These are phyloP conservation scores for Coemansia sp. DNA, from an alignment of 192 early-diverging fungal species.

Conservation along the genomic window DNA sequence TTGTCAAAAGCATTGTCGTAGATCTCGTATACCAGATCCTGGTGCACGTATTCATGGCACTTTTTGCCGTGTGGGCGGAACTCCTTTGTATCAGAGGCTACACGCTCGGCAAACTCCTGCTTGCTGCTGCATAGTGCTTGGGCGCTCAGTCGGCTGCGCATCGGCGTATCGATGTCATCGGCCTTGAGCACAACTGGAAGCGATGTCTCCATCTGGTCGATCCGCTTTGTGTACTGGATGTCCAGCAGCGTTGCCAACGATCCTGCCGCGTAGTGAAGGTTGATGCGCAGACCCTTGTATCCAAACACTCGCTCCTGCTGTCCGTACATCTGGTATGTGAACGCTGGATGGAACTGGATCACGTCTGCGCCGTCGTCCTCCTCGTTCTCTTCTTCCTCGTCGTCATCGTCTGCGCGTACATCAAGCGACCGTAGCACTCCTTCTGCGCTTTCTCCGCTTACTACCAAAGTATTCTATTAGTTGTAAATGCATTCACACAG, in stretches of 20 bases:
- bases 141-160: constrained; percentile 60
- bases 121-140: constrained; percentile 59
- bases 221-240: constrained; percentile 62
- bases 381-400: constrained; percentile 39
- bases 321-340: constrained; percentile 88
- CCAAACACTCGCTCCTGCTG: constrained; percentile 86
- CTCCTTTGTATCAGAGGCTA: constrained; percentile 57
- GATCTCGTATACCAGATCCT: constrained; percentile 59
- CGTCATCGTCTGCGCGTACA: constrained; percentile 26
- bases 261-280: constrained; percentile 75
- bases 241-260: constrained; percentile 75
- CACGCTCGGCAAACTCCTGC: constrained; percentile 64
- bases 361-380: constrained; percentile 38
- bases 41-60: constrained; percentile 63
- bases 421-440: constrained; percentile 33
- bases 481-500: no score
- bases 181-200: constrained; percentile 45
- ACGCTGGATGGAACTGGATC: constrained; percentile 74
- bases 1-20: constrained; percentile 70
- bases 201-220: constrained; percentile 53
- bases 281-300: constrained; percentile 79
- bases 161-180: constrained; percentile 63
- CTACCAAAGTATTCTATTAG: no score
- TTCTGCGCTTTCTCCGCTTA: constrained; percentile 35
- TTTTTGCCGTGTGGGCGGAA: constrained; percentile 83